Conservation (phyloP, 257 asterid genomes). For the Phtheirospermum japonicum region DNA sequence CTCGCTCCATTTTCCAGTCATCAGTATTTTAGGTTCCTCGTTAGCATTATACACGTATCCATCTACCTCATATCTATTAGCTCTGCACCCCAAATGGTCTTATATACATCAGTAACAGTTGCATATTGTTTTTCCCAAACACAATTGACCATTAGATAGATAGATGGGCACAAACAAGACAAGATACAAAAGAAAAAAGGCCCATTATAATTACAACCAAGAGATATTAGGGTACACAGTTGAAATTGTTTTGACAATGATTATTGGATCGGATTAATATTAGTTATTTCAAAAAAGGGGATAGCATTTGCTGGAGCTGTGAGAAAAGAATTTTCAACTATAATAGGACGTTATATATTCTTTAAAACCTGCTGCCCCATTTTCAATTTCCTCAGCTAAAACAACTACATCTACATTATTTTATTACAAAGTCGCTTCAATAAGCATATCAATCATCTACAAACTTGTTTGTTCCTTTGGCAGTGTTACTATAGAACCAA, state of each 20-base stretch:
- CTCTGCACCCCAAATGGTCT: slow-evolving; percentile 44
- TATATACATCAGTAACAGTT: neutral
- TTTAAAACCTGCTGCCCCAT: neutral
- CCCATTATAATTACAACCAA: neutral
- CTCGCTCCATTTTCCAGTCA: slow-evolving; percentile 98
- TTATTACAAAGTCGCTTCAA: neutral
- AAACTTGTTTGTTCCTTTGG: neutral
- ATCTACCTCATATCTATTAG: slow-evolving; percentile 97
- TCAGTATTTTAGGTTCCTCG: slow-evolving; percentile 94
- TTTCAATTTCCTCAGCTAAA: neutral
- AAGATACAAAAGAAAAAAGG: neutral
- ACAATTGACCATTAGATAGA: neutral
- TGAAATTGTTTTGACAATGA: neutral
- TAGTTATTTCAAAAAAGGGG: neutral
- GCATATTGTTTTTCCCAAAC: neutral
- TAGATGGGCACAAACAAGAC: neutral
- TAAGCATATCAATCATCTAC: neutral
- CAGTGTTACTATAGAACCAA: neutral
- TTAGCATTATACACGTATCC: slow-evolving; percentile 88
- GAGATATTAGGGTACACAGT: neutral
- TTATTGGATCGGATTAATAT: neutral
- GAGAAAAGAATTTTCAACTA: neutral
- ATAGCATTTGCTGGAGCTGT: neutral
- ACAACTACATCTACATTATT: neutral
- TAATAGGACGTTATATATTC: neutral